Percentiles rank a stretch among this genome's conserved stretches.
These are phyloP conservation scores for Luzula sylvatica DNA, from an alignment of 176 grass and related monocot genomes.

Conservation along the genomic window DNA sequence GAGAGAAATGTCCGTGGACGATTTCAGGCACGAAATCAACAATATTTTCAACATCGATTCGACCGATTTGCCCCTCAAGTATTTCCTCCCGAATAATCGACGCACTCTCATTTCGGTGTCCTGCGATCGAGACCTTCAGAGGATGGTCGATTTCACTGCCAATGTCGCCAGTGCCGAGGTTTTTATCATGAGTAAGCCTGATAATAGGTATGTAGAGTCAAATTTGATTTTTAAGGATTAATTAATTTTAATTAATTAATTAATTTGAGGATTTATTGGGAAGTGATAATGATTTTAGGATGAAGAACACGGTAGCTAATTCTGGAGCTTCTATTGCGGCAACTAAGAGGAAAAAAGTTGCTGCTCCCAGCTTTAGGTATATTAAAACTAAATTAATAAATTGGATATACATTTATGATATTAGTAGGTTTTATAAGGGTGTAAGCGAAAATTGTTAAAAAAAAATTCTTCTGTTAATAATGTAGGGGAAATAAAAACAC, in stretches of 20 bases:
- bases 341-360: conserved; percentile 26
- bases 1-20: conserved; percentile 50
- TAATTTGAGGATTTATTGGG: not conserved
- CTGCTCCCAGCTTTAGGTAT: conserved; percentile 22
- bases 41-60: conserved; percentile 73
- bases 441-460: not conserved
- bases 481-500: conserved; percentile 57
- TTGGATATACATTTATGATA: too few relatives aligned
- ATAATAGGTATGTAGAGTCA: not conserved
- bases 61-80: conserved; percentile 63
- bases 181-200: conserved; percentile 70
- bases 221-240: too few relatives aligned
- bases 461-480: conserved; percentile 17
- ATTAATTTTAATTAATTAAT: too few relatives aligned
- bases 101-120: conserved; percentile 81
- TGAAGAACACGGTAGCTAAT: conserved; percentile 43
- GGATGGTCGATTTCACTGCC: conserved; percentile 89
- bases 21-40: conserved; percentile 65
- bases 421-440: too few relatives aligned
- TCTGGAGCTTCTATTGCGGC: conserved; percentile 49
- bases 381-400: not conserved
- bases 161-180: conserved; percentile 58
- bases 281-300: conserved; percentile 18
- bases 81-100: conserved; percentile 86
- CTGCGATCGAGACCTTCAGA: conserved; percentile 74